phyloP scores from a whole-genome alignment of 1,284 basidiomycete genomes.

The Microbotryum lychnidis-dioicae region DNA sequence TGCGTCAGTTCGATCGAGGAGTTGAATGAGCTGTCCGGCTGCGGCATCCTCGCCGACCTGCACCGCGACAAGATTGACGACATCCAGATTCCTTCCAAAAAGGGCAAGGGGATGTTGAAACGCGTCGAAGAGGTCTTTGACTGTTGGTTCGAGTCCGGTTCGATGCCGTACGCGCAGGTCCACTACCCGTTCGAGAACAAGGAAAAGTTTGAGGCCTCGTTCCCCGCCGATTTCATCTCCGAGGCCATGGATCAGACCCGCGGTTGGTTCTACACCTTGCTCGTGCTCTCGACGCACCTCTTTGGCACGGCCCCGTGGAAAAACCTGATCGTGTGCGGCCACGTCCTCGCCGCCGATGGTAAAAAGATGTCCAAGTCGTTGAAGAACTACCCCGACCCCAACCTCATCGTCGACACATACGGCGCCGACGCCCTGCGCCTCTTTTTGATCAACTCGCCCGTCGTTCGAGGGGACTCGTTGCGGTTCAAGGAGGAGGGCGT shows the following conservation, averaged over 20 bases:
- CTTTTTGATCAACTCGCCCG: constrained; percentile 98
- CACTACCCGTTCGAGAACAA: constrained; percentile 99
- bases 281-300: constrained; percentile 89
- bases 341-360: constrained; percentile 92
- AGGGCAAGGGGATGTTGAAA: constrained; percentile 78
- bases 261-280: constrained; percentile 98
- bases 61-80: constrained; percentile 93
- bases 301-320: constrained; percentile 95
- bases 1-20: constrained; percentile 82
- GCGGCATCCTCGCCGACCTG: constrained; percentile 77
- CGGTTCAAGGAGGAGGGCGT: constrained; percentile 98
- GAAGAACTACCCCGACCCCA: constrained; percentile 97
- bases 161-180: constrained; percentile 96
- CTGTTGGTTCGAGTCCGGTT: constrained; percentile 99
- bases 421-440: constrained; percentile 95
- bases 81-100: constrained; percentile 87
- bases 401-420: constrained; percentile 78
- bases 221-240: constrained; percentile 96
- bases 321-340: constrained; percentile 92
- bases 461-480: constrained; percentile 94
- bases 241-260: constrained; percentile 64
- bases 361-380: constrained; percentile 99
- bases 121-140: constrained; percentile 97
- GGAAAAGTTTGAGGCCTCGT: constrained; percentile 66
- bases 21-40: constrained; percentile 79